Percentiles rank a stretch among this genome's conserved stretches.
phyloP scores from a whole-genome alignment of 208 protist genomes.

The Trypanosoma melophagium region DNA sequence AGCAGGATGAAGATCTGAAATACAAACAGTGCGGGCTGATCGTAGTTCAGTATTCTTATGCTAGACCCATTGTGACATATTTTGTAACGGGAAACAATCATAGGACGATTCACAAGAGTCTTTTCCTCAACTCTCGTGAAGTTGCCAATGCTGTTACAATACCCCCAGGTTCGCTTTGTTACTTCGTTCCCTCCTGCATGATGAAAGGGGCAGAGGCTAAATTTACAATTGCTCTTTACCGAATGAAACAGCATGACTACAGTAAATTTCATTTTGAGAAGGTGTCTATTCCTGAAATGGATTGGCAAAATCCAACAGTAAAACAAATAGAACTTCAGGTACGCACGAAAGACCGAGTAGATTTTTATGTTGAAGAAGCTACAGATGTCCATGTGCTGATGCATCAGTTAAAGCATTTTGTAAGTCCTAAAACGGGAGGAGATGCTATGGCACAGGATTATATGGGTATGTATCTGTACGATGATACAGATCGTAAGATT shows the following conservation, averaged over 20 bases:
- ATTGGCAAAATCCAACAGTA: slow-evolving; percentile 20
- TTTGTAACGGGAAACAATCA: slow-evolving; percentile 43
- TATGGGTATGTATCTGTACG: slow-evolving; percentile 36
- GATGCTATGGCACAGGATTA: slow-evolving; percentile 37
- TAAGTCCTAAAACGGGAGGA: slow-evolving; percentile 29
- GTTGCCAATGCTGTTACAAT: slow-evolving; percentile 28
- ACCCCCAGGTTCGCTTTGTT: slow-evolving; percentile 34
- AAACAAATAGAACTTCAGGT: slow-evolving; percentile 16
- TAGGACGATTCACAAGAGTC: slow-evolving; percentile 28
- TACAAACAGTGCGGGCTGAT: slow-evolving; percentile 32
- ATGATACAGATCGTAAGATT: slow-evolving; percentile 38
- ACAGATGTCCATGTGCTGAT: slow-evolving; percentile 38
- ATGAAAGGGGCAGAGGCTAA: slow-evolving; percentile 25
- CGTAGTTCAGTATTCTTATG: slow-evolving; percentile 23
- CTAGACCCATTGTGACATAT: slow-evolving; percentile 22
- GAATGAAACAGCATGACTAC: slow-evolving; percentile 18
- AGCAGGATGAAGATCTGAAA: slow-evolving; percentile 13
- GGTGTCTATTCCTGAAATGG: slow-evolving; percentile 28
- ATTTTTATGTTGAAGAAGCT: slow-evolving; percentile 31
- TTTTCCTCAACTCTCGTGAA: slow-evolving; percentile 39
- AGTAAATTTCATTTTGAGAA: slow-evolving; percentile 21
- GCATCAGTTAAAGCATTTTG: slow-evolving; percentile 30
- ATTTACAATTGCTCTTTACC: slow-evolving; percentile 31
- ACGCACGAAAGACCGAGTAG: slow-evolving; percentile 31
- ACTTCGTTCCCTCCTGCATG: slow-evolving; percentile 38